These are phyloP conservation scores for Cryptosporidium viatorum DNA, from an alignment of 169 alveolate species.

Conservation along the genomic window DNA sequence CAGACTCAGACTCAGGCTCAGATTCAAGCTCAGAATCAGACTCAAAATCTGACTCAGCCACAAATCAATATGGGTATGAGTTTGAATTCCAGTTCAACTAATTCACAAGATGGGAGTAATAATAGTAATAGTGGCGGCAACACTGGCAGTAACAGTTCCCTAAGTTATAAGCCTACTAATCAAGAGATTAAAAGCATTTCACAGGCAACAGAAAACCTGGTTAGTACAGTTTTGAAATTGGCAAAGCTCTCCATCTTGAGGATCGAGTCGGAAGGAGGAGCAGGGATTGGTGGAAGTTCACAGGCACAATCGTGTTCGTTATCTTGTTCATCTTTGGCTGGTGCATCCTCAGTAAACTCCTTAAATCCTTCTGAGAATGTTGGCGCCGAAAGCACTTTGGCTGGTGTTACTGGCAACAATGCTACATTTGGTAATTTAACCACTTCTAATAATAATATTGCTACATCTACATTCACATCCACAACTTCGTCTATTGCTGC, in stretches of 20 bases:
- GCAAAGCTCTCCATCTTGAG: conserved; percentile 41
- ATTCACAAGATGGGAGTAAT: neutral
- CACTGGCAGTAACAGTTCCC: too few relatives aligned
- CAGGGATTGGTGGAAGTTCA: neutral
- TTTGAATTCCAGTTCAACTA: conserved; percentile 7
- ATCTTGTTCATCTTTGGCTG: neutral
- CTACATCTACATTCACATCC: neutral
- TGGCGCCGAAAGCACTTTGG: neutral
- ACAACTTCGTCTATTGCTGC: neutral
- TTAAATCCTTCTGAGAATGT: neutral
- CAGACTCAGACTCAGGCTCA: conserved; percentile 1
- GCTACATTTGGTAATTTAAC: neutral
- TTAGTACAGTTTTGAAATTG: conserved; percentile 25
- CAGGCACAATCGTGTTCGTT: neutral
- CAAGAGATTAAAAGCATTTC: conserved; percentile 47
- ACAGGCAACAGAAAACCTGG: conserved; percentile 44
- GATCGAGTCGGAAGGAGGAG: conserved; percentile 12
- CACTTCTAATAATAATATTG: neutral
- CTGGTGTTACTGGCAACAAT: neutral
- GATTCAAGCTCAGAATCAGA: too few relatives aligned
- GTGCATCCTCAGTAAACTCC: neutral
- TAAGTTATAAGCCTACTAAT: neutral
- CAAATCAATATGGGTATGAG: neutral
- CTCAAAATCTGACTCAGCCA: neutral
- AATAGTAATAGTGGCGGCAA: neutral